Evolutionary conservation across 1,139 yeast species (phyloP).

Genomic region (Suhomyces ambrosiae): DNA sequence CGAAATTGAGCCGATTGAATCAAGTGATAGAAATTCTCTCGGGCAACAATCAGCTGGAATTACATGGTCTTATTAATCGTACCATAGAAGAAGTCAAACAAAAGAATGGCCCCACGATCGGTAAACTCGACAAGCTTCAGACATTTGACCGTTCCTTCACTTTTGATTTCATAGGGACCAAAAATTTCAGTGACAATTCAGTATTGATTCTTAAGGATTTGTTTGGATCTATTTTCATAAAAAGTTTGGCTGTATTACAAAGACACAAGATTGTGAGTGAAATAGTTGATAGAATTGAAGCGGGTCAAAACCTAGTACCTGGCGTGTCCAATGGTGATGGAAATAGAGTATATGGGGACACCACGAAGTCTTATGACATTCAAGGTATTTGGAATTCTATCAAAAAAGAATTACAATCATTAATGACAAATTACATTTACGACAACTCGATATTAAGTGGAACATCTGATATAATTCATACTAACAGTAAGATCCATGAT

Average conservation of each 20-base stretch:
- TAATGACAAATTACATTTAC: slow-evolving; percentile 59
- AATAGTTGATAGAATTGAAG: slow-evolving; percentile 33
- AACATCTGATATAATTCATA: slow-evolving; percentile 4
- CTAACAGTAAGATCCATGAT: slow-evolving; percentile 22
- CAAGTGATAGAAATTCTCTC: slow-evolving; percentile 59
- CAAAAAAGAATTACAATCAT: slow-evolving; percentile 56
- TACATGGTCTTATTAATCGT: slow-evolving; percentile 55
- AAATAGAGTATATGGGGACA: slow-evolving; percentile 9
- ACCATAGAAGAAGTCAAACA: slow-evolving; percentile 66
- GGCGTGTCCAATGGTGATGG: slow-evolving; percentile 8
- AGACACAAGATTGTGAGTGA: slow-evolving; percentile 68
- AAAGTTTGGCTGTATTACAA: slow-evolving; percentile 65
- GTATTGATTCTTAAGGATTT: slow-evolving; percentile 67
- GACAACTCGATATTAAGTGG: slow-evolving; percentile 17
- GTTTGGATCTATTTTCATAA: slow-evolving; percentile 67
- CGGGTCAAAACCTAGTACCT: slow-evolving; percentile 9
- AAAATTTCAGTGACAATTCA: slow-evolving; percentile 46
- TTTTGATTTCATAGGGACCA: slow-evolving; percentile 28
- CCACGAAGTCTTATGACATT: slow-evolving; percentile 33
- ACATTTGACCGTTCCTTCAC: slow-evolving; percentile 28
- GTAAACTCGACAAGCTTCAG: slow-evolving; percentile 36
- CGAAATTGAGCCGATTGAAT: slow-evolving; percentile 63
- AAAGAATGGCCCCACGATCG: slow-evolving; percentile 37
- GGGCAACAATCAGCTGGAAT: slow-evolving; percentile 45
- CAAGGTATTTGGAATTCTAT: slow-evolving; percentile 59